Base-by-base conservation (phyloP, 2,329 filamentous ascomycete genomes). In the Neofusicoccum sp. region DNA sequence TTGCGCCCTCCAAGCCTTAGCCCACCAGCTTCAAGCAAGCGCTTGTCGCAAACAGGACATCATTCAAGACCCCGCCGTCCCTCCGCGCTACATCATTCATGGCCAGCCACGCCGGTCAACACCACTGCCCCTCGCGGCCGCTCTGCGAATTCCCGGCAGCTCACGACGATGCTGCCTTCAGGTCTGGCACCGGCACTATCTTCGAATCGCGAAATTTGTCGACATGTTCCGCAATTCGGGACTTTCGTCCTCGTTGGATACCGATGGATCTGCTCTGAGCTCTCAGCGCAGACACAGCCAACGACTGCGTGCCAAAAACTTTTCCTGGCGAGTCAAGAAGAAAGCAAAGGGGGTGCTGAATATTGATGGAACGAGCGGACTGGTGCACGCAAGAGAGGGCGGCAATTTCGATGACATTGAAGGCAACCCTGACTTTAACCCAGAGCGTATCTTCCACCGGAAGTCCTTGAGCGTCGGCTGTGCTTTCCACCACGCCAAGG, bases 361-460 rank as follows among this genome's bases (percentile, higher is more conserved):
- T n/a, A 58, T 64, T 9, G 58, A 63, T 20, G 34, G 60, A 24
- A 60, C 58, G 6, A 26, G 51, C 26, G 58, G 36, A 5, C 44
- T 62, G 31, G 24, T 56, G 12, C 44, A 60, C 33, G 40, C 45
- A n/a, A 44, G 43, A 9, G 20, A 49, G 14, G 33, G 24, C n/a
- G 38, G 28, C 7, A 26, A n/a, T 5, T 56, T 28, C 20, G 38
- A 43, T n/a, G 51, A 61, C 33, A 43, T 69, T 12, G 54, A 61
- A 14, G 40, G 61, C n/a, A 64, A 76, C 59, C 68, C 74, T 8
- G 74, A 73, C 7, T 76, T 76, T 64, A 72, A 73, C 58, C 70
- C 73, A 12, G 44, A 59, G 61, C 64, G 3, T 59, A 64, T 34
- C 53, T 72, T 6, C 62, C 68, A n/a, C 54, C 65, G 8, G 51